phyloP scores from a whole-genome alignment of 345 rosid genomes.

The Populus euphratica region DNA sequence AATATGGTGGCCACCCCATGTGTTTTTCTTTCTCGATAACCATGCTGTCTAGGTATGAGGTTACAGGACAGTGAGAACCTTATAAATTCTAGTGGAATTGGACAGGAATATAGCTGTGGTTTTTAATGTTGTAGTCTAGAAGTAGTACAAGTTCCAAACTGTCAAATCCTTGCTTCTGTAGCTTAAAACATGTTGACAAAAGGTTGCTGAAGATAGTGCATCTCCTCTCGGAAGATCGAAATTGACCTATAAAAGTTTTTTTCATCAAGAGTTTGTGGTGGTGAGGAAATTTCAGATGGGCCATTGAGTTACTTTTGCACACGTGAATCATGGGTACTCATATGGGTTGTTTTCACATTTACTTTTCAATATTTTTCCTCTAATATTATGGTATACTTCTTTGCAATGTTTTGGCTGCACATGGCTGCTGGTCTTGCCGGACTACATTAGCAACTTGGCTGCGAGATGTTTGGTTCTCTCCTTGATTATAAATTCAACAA shows the following conservation, averaged over 20 bases:
- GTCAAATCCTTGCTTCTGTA: constrained; percentile 31
- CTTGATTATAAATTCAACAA: neutral
- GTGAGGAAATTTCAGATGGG: constrained; percentile 22
- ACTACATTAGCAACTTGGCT: constrained; percentile 2
- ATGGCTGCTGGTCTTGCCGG: constrained; percentile 8
- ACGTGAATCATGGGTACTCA: constrained; percentile 40
- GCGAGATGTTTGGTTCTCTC: constrained; percentile 1
- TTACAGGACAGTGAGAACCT: constrained; percentile 27
- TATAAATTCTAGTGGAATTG: constrained; percentile 21
- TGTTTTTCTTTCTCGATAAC: constrained; percentile 27
- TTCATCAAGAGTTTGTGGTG: constrained; percentile 23
- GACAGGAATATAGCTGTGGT: constrained; percentile 27
- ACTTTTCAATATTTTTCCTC: neutral
- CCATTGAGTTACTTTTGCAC: constrained; percentile 20
- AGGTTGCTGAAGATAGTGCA: constrained; percentile 15
- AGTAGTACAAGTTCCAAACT: constrained; percentile 24
- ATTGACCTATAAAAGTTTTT: neutral
- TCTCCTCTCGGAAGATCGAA: constrained; percentile 12
- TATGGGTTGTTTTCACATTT: constrained; percentile 34
- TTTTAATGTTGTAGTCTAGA: constrained; percentile 36
- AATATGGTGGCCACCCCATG: constrained; percentile 34
- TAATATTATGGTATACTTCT: neutral
- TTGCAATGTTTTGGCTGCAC: constrained; percentile 17
- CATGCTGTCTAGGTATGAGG: constrained; percentile 35
- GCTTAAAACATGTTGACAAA: constrained; percentile 16